Base-by-base conservation (phyloP, 306 rosid species). In the Lathyrus sativus region DNA sequence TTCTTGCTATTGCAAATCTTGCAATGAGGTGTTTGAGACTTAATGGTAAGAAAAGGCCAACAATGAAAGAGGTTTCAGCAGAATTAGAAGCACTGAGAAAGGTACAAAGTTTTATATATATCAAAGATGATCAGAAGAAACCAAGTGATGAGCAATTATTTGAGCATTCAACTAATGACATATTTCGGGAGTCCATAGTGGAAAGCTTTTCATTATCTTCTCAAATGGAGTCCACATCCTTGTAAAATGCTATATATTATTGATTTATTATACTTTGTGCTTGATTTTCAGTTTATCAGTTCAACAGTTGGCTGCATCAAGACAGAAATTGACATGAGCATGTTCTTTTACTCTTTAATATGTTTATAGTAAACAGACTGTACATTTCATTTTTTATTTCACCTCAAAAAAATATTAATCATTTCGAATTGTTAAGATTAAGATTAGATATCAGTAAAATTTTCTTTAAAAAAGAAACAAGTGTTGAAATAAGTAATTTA, bases 1-100 rank as follows among this genome's bases (percentile, higher is more conserved):
- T 19, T 50, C 14, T 14, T 12, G 17, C 57, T 0, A 70, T 76
- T 46, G 83, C 76, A 0, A 79, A 72, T 44, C 80, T 84, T 46
- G 80, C 84, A n/a, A 14, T 49, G 26, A 78, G 78, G 58, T 81
- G 86, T 42, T 65, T 81, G 75, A 81, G 78, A 56, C 50, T 79
- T 65, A 76, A 62, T 45, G 80, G 86, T 64, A 78, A 56, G 49
- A 75, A 72, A 62, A 76, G 89, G 56, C 89, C 86, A 39, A 76
- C 82, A 11, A 84, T 81, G 84, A 81, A 73, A 55, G 74, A 78
- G 29, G 82, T 78, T n/a, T 60, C 57, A 4, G 12, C 55, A 9
- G 84, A 76, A 72, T 37, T 85, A 33, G 88, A 78, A 44, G 76
- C 82, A 17, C 9, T 74, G 53, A 77, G 71, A 15, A 83, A 55